These are phyloP conservation scores for Lepidium didymum DNA, from an alignment of 345 rosid species.

Conservation along the genomic window DNA sequence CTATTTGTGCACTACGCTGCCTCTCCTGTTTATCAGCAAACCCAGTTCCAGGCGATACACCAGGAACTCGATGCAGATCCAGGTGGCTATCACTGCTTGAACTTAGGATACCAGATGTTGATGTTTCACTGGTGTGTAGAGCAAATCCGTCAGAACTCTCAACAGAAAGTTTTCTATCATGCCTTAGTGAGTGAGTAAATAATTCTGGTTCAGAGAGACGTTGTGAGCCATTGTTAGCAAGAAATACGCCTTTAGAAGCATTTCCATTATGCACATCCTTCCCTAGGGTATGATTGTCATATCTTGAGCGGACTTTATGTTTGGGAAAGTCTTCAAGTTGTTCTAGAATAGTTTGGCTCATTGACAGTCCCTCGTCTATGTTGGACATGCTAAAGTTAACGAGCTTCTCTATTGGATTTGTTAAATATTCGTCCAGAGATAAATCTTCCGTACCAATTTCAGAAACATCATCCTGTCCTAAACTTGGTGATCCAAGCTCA, in stretches of 20 bases:
- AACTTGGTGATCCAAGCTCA: slow-evolving; percentile 77
- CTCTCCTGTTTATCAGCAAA: slow-evolving; percentile 33
- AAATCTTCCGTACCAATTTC: slow-evolving; percentile 67
- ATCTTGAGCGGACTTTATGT: slow-evolving; percentile 50
- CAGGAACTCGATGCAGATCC: slow-evolving; percentile 48
- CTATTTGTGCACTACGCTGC: slow-evolving; percentile 53
- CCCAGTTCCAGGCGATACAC: slow-evolving; percentile 36
- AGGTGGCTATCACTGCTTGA: slow-evolving; percentile 53
- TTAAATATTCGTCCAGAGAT: slow-evolving; percentile 64
- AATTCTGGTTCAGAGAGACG: slow-evolving; percentile 57
- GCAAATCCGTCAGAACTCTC: slow-evolving; percentile 74
- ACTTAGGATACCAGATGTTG: slow-evolving; percentile 54
- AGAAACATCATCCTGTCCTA: slow-evolving; percentile 59
- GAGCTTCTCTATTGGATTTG: slow-evolving; percentile 80
- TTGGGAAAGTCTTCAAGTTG: slow-evolving; percentile 82
- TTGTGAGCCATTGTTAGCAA: slow-evolving; percentile 46
- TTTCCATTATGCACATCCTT: slow-evolving; percentile 51
- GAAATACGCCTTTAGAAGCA: slow-evolving; percentile 41
- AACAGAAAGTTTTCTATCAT: slow-evolving; percentile 55
- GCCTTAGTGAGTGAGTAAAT: slow-evolving; percentile 42
- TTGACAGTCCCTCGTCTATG: slow-evolving; percentile 90
- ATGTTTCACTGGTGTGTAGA: slow-evolving; percentile 57
- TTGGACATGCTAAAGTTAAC: slow-evolving; percentile 83
- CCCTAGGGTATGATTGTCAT: slow-evolving; percentile 37
- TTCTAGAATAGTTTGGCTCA: slow-evolving; percentile 92